phyloP scores from a whole-genome alignment of 2,329 filamentous ascomycete species.

The Neodidymelliopsis sp. region DNA sequence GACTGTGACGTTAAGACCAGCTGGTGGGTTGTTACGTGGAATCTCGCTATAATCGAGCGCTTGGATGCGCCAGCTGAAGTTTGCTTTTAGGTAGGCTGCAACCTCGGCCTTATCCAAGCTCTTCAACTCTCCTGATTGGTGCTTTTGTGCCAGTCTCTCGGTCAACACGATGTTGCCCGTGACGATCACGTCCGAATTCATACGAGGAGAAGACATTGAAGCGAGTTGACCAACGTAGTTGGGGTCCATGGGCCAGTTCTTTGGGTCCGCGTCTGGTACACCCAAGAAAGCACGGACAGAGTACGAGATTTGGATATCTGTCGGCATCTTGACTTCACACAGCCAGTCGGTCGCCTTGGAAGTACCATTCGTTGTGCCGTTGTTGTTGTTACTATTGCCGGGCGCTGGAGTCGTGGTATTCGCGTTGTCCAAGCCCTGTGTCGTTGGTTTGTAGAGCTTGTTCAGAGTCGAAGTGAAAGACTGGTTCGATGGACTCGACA shows the following conservation, averaged over 20 bases:
- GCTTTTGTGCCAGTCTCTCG: slow-evolving; percentile 40
- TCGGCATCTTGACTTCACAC: slow-evolving; percentile 42
- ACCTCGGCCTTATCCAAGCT: slow-evolving; percentile 32
- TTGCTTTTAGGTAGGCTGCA: slow-evolving; percentile 33
- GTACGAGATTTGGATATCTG: slow-evolving; percentile 42
- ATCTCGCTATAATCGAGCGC: slow-evolving; percentile 41
- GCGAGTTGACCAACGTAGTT: slow-evolving; percentile 53
- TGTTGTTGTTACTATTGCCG: slow-evolving; percentile 5
- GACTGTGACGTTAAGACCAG: slow-evolving; percentile 41
- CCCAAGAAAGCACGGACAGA: slow-evolving; percentile 44
- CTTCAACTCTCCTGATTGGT: slow-evolving; percentile 34
- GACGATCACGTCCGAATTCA: slow-evolving; percentile 48
- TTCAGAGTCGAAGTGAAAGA: slow-evolving; percentile 38
- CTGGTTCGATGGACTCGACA: slow-evolving; percentile 34
- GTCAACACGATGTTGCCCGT: slow-evolving; percentile 53
- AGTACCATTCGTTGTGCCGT: slow-evolving; percentile 15
- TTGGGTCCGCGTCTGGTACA: slow-evolving; percentile 31
- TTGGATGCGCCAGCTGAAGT: slow-evolving; percentile 45
- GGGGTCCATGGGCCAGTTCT: slow-evolving; percentile 47
- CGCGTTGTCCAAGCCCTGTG: slow-evolving; percentile 33
- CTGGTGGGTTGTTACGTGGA: slow-evolving; percentile 33
- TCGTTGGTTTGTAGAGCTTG: slow-evolving; percentile 36
- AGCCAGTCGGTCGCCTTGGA: slow-evolving; percentile 39
- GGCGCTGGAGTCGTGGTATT: slow-evolving; percentile 22
- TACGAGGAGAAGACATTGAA: slow-evolving; percentile 47